Evolutionary conservation across 2,329 filamentous ascomycete species (phyloP), one percentile per base, ranked within the genome.

Genomic region (Fusarium zealandicum): DNA sequence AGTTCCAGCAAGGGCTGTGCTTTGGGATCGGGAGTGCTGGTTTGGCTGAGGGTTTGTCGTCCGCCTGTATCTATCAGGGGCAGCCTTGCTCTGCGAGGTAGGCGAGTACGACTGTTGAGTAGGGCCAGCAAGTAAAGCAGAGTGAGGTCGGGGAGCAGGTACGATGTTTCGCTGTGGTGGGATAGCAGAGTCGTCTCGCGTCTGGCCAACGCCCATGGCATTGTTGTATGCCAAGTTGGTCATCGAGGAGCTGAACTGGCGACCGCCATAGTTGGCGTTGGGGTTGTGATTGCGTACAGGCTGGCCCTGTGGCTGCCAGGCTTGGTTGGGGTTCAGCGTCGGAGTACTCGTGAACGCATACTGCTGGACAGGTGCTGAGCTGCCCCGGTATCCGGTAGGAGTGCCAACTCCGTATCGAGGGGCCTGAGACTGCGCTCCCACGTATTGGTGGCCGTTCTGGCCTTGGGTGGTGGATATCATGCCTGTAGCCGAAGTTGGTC

Each of bases 331-430:
- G 56, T 83, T 81, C 64, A 90, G 74, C 59, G 80, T 86, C 18
- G 89, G 87, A n/a, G 88, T 88, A 65, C 80, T 82, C 3, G 85
- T 89, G 70, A 92, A 92, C 35, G 89, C 88, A 74, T 92, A 93
- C 8, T 89, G 89, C 69, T 91, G 88, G 57, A 90, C 84, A 12
- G 88, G 84, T 18, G 78, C 78, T 28, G 80, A 76, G 60, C 76
- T 81, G 57, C 80, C 79, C 67, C 81, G 84, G 71, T 85, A 89
- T 48, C 74, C 78, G 35, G 76, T 70, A 33, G 77, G 75, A 31
- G 72, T 70, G 63, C 72, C 79, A 12, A 54, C 61, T 28, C 62
- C 62, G 33, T 68, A 69, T 58, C 73, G 65, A 7, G 72, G 68
- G 31, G 70, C 63, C 48, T 74, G 73, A 13, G 70, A 52, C 5